Evolutionary conservation across 2,329 filamentous ascomycete species (phyloP), one percentile per base, ranked within the genome.

Genomic region (Drechslerella dactyloides): DNA sequence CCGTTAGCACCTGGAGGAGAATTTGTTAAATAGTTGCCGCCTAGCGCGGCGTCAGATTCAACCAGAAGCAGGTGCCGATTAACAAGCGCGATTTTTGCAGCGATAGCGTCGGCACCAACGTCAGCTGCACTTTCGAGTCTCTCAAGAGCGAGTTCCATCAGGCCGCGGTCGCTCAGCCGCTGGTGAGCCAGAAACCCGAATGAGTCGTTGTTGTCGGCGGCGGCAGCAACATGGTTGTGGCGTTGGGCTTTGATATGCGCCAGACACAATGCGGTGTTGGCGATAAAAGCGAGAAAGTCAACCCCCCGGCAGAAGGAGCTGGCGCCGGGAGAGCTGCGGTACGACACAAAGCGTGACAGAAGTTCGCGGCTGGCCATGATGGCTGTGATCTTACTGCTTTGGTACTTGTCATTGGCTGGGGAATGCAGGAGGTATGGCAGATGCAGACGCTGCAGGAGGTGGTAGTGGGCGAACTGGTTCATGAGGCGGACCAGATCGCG

Each of bases 371-470:
- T 84, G 4, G 84, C 82, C 10, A 81, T 80, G 51, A 85, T 77
- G 69, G 83, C 83, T 1, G 81, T 81, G 11, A 80, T 80, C 62
- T 82, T 84, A 74, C 82, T 84, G 74, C 83, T 82, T 19, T 83
- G 81, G 61, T 82, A 81, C 15, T 80, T 79, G 5, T 60, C 56
- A 15, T 78, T 77, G 3, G 64, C 58, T 1, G 77, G 76, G 5
- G 78, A 69, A 23, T 79, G 80, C 10, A 86, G 80, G 77, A 86
- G 82, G 69, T 84, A 85, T 0, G 85, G 85, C 0, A 86, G 79
- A 69, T 87, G 84, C 0, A 86, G 80, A 7, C 84, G 80, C 35
- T 84, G 81, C 6, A 85, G 77, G 1, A 86, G 79, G 35, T 82
- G 81, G 74, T 83, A 82, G 70, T 86, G 83, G 1, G 81, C 80